Evolutionary conservation across 1,139 yeast species (phyloP), one percentile per base, ranked within the genome.

Genomic region (Zygoascus hellenicus): DNA sequence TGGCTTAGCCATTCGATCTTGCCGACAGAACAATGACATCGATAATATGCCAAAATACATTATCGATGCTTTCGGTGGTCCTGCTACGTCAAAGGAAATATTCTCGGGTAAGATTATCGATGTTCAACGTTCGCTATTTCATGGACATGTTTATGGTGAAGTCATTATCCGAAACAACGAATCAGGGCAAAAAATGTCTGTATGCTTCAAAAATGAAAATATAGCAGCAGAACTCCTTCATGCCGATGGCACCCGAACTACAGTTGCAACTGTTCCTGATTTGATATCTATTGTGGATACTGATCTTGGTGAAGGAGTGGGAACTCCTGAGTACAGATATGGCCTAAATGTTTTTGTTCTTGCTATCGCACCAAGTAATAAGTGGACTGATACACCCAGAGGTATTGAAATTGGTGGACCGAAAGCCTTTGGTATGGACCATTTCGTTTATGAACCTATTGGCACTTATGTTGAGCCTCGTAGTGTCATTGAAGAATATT

Each of bases 131-230:
- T 59, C 64, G 42, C 55, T 74, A 2, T 58, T 60, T 50, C 71
- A 70, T 48, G 78, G 77, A 1, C 75, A 73, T 52, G 67, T 65
- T 6, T 73, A 71, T 53, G 78, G 78, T 22, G 75, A 71, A 48
- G 75, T 73, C n/a, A 57, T 64, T 3, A 67, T 74, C 46, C 72
- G 71, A 51, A 51, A 56, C 30, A 41, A 22, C n/a, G 19, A 30
- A 6, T 19, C 34, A 9, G 14, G 19, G 15, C 11, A 43, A 59
- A 50, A 51, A 42, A 53, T 67, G 63, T 51, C 50, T 5, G 70
- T 73, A 35, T 76, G 76, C 9, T 73, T 72, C 63, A 72, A 73
- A 54, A 74, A 74, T 51, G 78, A 73, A 54, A 74, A 72, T 51
- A 64, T 74, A 35, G 58, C 60, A 26, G 71, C 71, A n/a, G 62